phyloP scores from a whole-genome alignment of 2,329 filamentous ascomycete species.

The Ophiostoma sp. region DNA sequence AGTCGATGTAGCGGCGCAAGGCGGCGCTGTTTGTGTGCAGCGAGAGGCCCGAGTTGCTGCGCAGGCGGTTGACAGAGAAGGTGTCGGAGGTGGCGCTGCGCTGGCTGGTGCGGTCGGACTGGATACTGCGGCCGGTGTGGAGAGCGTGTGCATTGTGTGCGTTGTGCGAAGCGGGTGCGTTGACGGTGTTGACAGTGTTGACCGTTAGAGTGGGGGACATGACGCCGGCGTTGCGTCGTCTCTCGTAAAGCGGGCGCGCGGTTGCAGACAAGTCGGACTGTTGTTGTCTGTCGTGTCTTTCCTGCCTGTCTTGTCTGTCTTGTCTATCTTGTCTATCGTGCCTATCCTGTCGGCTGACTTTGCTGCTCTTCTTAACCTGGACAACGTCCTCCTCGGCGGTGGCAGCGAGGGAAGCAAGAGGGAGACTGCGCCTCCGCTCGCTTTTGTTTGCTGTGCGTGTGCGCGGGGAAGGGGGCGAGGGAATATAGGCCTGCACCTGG shows the following conservation, averaged over 20 bases:
- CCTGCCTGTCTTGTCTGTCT: not conserved
- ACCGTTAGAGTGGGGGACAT: constrained; percentile 17
- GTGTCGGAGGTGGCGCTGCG: not conserved
- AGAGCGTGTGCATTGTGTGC: too few relatives aligned
- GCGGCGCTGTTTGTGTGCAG: constrained; percentile 42
- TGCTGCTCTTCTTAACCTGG: not conserved
- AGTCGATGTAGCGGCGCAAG: constrained; percentile 44
- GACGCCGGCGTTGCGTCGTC: constrained; percentile 11
- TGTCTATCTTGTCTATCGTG: not conserved
- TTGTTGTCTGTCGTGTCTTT: not conserved
- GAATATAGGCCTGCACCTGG: not conserved
- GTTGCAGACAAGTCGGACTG: not conserved
- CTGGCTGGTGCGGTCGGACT: constrained; percentile 5
- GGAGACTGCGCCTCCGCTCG: constrained; percentile 23
- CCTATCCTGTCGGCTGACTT: too few relatives aligned
- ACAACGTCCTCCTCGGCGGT: not conserved
- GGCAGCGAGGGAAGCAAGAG: not conserved
- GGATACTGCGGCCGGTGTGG: not conserved
- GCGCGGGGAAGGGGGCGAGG: constrained; percentile 3
- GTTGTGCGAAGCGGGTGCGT: not conserved
- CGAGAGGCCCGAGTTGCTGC: constrained; percentile 44
- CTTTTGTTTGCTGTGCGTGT: constrained; percentile 17
- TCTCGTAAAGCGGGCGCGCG: constrained; percentile 6
- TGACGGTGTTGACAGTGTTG: constrained; percentile 13
- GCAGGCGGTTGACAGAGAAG: constrained; percentile 30